These are phyloP conservation scores for Ramalina intermedia DNA, from an alignment of 495 filamentous ascomycete genomes.

Conservation along the genomic window DNA sequence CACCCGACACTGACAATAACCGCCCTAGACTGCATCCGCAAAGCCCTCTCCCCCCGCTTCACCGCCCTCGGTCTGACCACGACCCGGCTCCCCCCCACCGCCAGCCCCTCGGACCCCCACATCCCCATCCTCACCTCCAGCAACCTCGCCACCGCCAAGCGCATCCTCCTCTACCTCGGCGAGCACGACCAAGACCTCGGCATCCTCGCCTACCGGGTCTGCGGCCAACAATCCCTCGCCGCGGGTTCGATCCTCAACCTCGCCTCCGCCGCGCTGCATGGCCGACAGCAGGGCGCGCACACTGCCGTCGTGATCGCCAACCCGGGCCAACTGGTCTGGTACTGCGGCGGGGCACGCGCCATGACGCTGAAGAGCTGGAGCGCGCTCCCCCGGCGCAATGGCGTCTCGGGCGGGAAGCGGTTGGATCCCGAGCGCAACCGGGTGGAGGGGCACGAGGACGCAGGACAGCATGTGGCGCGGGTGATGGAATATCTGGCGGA, in stretches of 20 bases:
- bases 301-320: slow-evolving; percentile 54
- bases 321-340: slow-evolving; percentile 55
- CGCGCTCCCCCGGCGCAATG: slow-evolving; percentile 37
- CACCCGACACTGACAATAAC: neutral
- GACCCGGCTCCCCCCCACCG: slow-evolving; percentile 43
- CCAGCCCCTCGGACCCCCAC: slow-evolving; percentile 33
- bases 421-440: slow-evolving; percentile 35
- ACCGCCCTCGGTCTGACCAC: slow-evolving; percentile 37
- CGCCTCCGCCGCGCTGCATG: slow-evolving; percentile 33
- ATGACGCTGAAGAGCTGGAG: slow-evolving; percentile 40
- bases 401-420: slow-evolving; percentile 27
- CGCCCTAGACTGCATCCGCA: slow-evolving; percentile 43
- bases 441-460: slow-evolving; percentile 37
- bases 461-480: slow-evolving; percentile 41
- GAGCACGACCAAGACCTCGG: slow-evolving; percentile 58
- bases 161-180: slow-evolving; percentile 62
- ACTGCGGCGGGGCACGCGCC: slow-evolving; percentile 37
- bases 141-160: slow-evolving; percentile 40
- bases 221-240: slow-evolving; percentile 45
- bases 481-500: slow-evolving; percentile 48
- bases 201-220: slow-evolving; percentile 52
- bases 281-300: slow-evolving; percentile 10
- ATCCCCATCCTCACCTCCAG: slow-evolving; percentile 51
- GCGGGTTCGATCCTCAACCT: slow-evolving; percentile 51
- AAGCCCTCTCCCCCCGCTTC: slow-evolving; percentile 47